A percentile compares a stretch with the other conserved stretches of the same genome.
Conservation (phyloP, 257 asterid species). For the Nicotiana noctiflora region DNA sequence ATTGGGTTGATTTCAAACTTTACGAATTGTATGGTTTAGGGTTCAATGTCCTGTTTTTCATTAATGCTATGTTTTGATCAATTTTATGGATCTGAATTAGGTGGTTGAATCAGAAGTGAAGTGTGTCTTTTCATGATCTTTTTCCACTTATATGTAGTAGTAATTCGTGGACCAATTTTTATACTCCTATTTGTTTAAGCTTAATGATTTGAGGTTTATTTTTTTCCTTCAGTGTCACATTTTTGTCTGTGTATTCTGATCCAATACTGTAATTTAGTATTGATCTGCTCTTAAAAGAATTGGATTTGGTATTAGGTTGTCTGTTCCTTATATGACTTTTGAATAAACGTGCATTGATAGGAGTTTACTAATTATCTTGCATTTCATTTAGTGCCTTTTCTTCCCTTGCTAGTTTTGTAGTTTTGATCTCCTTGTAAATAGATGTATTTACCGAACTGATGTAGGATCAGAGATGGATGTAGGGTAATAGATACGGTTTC, state of each 20-base stretch:
- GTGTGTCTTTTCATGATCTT: background rate
- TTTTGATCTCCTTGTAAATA: background rate
- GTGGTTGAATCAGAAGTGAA: background rate
- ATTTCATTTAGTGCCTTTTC: background rate
- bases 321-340: background rate
- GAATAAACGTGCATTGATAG: background rate
- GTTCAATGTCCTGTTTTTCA: background rate
- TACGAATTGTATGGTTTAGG: background rate
- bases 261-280: background rate
- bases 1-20: background rate
- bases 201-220: background rate
- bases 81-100: background rate
- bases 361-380: background rate
- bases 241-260: background rate
- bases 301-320: background rate
- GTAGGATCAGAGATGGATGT: background rate
- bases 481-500: no score
- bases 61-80: background rate
- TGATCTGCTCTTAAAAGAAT: background rate
- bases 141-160: background rate
- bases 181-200: no score
- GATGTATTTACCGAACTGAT: background rate
- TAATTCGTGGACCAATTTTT: background rate
- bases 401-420: background rate
- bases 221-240: background rate